phyloP scores from a whole-genome alignment of 345 rosid genomes.

The Lepidium aucheri region DNA sequence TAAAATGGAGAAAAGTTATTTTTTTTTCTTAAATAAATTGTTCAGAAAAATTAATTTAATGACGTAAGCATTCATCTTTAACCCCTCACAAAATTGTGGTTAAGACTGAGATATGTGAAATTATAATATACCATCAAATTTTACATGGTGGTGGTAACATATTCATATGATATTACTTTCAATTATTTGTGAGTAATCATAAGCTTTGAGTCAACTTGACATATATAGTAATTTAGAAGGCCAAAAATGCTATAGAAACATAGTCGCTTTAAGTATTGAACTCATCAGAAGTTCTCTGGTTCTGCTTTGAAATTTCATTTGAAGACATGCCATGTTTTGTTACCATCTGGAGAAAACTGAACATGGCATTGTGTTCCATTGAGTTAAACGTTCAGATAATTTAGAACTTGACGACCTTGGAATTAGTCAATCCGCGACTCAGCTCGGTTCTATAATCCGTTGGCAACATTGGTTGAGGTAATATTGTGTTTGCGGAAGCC shows the following conservation, averaged over 20 bases:
- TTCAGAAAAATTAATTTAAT: too few species aligned
- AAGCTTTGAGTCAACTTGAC: background rate
- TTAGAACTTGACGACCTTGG: conserved; percentile 2
- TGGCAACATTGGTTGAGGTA: background rate
- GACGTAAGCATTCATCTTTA: too few species aligned
- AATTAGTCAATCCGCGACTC: background rate
- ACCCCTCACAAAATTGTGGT: too few species aligned
- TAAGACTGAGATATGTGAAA: too few species aligned
- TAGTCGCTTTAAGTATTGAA: background rate
- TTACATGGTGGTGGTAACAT: too few species aligned
- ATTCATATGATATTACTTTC: too few species aligned
- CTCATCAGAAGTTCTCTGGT: background rate
- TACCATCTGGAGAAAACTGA: background rate
- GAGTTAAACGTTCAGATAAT: background rate
- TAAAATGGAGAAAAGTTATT: background rate
- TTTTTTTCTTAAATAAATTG: too few species aligned
- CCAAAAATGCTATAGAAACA: background rate
- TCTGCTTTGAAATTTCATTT: background rate
- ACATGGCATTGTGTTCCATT: background rate
- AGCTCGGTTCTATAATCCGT: background rate
- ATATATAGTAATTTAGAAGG: background rate
- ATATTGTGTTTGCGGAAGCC: background rate
- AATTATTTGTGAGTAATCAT: too few species aligned
- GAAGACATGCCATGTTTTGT: background rate
- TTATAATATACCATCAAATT: too few species aligned